phyloP scores from a whole-genome alignment of 139 green algal species.

The Tetratostichococcus sp. region DNA sequence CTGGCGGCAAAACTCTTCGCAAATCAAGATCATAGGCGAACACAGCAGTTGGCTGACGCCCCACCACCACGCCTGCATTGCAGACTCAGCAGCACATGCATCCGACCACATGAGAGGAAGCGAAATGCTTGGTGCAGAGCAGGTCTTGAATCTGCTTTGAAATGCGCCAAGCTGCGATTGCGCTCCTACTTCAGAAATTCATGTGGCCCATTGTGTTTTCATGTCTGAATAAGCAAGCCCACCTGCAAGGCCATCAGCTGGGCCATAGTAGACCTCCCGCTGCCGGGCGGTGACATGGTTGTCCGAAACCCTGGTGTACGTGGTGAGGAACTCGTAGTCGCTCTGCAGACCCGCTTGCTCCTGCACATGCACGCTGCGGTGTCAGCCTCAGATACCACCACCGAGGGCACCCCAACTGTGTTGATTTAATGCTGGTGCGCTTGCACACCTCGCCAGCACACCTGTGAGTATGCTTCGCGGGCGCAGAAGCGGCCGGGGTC shows the following conservation, averaged over 20 bases:
- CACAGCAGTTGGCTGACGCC: constrained; percentile 16
- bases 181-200: too few relatives aligned
- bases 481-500: constrained; percentile 2
- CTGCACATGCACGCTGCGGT: neutral
- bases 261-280: constrained; percentile 23
- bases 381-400: too few relatives aligned
- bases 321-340: constrained; percentile 30
- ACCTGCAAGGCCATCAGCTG: constrained; percentile 17
- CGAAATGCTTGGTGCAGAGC: constrained; percentile 4
- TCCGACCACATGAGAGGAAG: too few relatives aligned
- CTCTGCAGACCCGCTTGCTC: constrained; percentile 22
- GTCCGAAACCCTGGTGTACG: neutral
- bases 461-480: neutral
- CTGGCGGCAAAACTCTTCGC: neutral
- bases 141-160: too few relatives aligned
- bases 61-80: neutral
- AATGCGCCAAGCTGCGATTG: too few relatives aligned
- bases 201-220: too few relatives aligned
- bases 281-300: constrained; percentile 11
- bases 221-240: too few relatives aligned
- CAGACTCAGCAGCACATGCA: too few relatives aligned
- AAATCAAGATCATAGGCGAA: constrained; percentile 28
- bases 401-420: too few relatives aligned
- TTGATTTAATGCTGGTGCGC: too few relatives aligned
- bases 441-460: too few relatives aligned